Base-by-base conservation (phyloP, 2,329 filamentous ascomycete species). In the Fusarium graminum region DNA sequence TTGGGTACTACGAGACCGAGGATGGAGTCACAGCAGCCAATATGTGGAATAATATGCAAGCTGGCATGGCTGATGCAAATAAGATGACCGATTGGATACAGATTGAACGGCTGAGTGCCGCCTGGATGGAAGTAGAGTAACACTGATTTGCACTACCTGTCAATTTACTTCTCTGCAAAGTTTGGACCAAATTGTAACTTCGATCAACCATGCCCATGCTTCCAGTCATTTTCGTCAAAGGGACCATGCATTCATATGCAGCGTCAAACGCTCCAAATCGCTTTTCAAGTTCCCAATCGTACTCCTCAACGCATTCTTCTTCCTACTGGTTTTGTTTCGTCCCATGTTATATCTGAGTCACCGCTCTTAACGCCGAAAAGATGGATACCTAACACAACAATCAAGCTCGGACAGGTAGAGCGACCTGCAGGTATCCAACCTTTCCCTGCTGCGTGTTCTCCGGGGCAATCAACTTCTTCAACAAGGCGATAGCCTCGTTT, bases 1-100 rank as follows among this genome's bases (percentile, higher is more conserved):
- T 78, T 2, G 78, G 79, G 0, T 80, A 76, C 64, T 72, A 80
- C 39, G 75, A 75, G 34, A 78, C 77, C 17, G 65, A 74, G 26
- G 44, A 76, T 19, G 77, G 78, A 0, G 78, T 70, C 0, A 76
- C 72, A n/a, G 67, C 70, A 7, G 75, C 76, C 6, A 72, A 78
- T 25, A 72, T 75, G 70, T 70, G 70, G 43, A 70, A 76, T 2
- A 73, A 77, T 3, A 77, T 77, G 75, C 67, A 74, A 25, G 11
- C 67, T 13, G 76, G 76, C 8, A 68, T 78, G 59, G 60, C 73
- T 1, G 62, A 71, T 46, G 74, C 73, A 6, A 74, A 72, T 22
- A 64, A 63, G 7, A 43, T 53, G 12, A 68, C 64, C 16, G 72
- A 75, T 7, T 76, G 71, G 70, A 70, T 70, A 62, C 60, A 72